Conservation (phyloP, 805 yeast genomes). For the baker's yeast (Saccharomyces cerevisiae) region DNA sequence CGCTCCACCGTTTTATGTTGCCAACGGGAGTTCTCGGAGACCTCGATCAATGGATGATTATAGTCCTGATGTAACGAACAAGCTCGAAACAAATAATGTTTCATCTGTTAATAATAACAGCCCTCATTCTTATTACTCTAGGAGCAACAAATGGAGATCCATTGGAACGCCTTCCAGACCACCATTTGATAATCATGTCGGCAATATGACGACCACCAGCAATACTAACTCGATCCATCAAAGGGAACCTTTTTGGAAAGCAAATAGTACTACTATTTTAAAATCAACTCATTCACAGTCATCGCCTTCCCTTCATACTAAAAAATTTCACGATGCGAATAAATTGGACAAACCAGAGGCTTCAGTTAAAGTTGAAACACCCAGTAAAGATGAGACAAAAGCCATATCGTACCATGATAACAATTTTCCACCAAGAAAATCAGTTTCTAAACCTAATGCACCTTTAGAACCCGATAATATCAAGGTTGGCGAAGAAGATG, state of each 20-base stretch:
- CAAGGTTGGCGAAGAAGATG: background rate
- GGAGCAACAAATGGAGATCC: constrained; percentile 21
- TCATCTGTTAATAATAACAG: constrained; percentile 5
- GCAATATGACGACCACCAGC: background rate
- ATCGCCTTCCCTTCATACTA: background rate
- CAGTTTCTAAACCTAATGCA: background rate
- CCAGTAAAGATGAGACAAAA: background rate
- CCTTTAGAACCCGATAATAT: background rate
- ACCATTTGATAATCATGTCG: constrained; percentile 3
- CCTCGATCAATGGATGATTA: constrained; percentile 16
- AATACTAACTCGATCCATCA: background rate
- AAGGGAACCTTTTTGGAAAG: constrained; percentile 13
- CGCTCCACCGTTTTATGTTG: background rate
- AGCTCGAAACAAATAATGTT: background rate
- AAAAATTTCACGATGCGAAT: background rate
- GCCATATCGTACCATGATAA: background rate
- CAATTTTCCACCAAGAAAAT: background rate
- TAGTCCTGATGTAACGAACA: constrained; percentile 3
- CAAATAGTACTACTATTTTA: constrained; percentile 2
- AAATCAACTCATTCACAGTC: background rate
- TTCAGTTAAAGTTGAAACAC: background rate
- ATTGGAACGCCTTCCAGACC: constrained; percentile 3
- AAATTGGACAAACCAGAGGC: background rate
- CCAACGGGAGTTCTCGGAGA: constrained; percentile 6
- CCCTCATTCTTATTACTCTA: constrained; percentile 11